Base-by-base conservation (phyloP, 352 stramenopile species). In the Globisporangium middletonii region DNA sequence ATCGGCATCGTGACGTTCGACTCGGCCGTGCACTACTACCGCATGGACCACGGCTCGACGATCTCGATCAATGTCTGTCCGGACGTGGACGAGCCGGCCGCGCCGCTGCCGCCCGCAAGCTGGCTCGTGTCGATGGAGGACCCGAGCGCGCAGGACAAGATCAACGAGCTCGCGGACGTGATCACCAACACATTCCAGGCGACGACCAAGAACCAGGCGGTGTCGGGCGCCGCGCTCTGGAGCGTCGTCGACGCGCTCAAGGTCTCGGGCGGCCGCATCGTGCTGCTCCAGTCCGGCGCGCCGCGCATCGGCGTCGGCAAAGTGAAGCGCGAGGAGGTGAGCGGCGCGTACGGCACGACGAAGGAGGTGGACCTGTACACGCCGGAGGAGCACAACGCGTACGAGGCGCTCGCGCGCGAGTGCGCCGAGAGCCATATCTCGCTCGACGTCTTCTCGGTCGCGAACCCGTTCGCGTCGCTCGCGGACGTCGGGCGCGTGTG, bases 1-100 rank as follows among this genome's bases (percentile, higher is more conserved):
- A 72, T 95, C 49, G 88, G 86, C n/a, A 92, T 96, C 49, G 69
- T 96, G 13, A 93, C 83, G 2, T 96, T 94, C 47, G 86, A 92
- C 66, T 77, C 79, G 16, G 69, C 73, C 3, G 80, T 95, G 33
- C 85, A 94, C 54, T 95, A 93, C 67, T 94, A 94, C 59, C 82
- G 83, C 51, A 89, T 92, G 79, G 74, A 94, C 62, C 73, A 80
- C 49, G 62, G 51, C 37, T 69, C 66, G 48, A 73, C 69, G 13
- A 92, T 94, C 55, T 88, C 83, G 30, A 81, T 94, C 68, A 81
- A 65, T 41, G 73, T 90, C 46, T 89, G 77, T 42, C 81, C 84
- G 8, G 84, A 94, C 55, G 78, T 92, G 55, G 84, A 94, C 54
- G 84, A 94, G 49, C 84, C 84, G 1, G 69, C 74, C 13, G 83